Evolutionary conservation across 129 eudicot species (phyloP), one percentile per base, ranked within the genome.

Genomic region (Chrysanthemum lavandulifolium): DNA sequence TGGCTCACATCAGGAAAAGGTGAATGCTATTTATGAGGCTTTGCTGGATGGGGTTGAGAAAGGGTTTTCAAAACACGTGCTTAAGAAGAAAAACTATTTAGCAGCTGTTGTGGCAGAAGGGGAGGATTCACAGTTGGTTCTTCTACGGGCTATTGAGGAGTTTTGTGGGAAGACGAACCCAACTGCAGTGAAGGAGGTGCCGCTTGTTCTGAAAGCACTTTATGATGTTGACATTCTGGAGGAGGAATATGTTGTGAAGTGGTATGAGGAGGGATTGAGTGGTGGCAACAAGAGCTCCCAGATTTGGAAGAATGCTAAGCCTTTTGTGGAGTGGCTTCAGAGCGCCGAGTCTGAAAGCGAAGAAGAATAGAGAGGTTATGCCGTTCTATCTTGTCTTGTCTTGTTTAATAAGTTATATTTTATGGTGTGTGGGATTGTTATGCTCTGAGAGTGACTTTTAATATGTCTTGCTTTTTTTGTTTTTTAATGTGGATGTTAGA

Each of bases 291-390:
- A 82, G 62, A 57, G 61, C 13, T 78, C 85, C 0, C 64, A 80
- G 2, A 74, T 89, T 13, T 89, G 96, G 96, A 89, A 86, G 88
- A 80, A 86, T 77, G 92, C 78, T 2, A 89, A 86, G 73, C 96
- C 96, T 0, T 89, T 89, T 65, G 84, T 86, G 10, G 96, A 89
- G 72, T 89, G 96, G 96, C 88, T 89, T 18, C 92, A 84, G 88
- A 89, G 83, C 50, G 96, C 96, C 0, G 96, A 89, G 73, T 89
- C 96, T 23, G 96, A 89, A 67, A 16, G 88, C 3, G 96, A 86
- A 49, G 92, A 89, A 56, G 96, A 89, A 67, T 84, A 79, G 84
- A 13, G 65, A 16, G 70, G 23, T 48, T 13, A 61, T 72, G 52
- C 13, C 15, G 55, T 12, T 40, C 4, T 51, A 45, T 45, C n/a